Evolutionary conservation across 2,329 filamentous ascomycete species (phyloP).

Genomic region (Zasmidium angulare): DNA sequence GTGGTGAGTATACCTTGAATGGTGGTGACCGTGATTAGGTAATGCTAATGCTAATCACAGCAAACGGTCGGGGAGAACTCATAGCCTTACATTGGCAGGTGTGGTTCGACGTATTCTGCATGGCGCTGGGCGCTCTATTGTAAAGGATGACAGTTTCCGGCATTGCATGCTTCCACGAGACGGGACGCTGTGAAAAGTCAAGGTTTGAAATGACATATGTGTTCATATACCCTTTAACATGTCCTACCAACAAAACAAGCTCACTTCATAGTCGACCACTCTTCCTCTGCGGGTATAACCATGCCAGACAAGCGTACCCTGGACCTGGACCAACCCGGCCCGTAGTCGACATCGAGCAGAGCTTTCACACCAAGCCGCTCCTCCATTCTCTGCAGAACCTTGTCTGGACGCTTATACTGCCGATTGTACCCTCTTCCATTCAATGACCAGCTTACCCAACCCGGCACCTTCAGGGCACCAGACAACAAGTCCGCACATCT

Average conservation of each 20-base stretch:
- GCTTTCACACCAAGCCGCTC: not conserved
- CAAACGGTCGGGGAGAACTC: conserved; percentile 28
- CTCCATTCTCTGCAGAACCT: conserved; percentile 2
- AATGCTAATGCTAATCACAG: conserved; percentile 15
- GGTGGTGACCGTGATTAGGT: not conserved
- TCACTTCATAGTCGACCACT: not conserved
- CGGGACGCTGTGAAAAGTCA: not conserved
- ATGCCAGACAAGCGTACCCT: not conserved
- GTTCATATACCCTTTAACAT: not conserved
- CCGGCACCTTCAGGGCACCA: not conserved
- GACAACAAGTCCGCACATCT: not conserved
- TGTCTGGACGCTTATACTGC: not conserved
- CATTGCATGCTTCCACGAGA: not conserved
- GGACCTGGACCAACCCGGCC: not conserved
- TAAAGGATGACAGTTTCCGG: not conserved
- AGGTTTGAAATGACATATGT: not conserved
- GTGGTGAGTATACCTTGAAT: conserved; percentile 65
- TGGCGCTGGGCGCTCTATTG: not conserved
- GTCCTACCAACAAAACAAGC: not conserved
- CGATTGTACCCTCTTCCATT: not conserved
- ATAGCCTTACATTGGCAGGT: too few relatives aligned
- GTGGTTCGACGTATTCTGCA: too few relatives aligned
- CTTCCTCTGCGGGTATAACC: not conserved
- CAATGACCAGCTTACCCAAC: not conserved
- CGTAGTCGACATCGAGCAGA: not conserved